phyloP scores from a whole-genome alignment of 345 rosid species.

The Cardamine occulta region DNA sequence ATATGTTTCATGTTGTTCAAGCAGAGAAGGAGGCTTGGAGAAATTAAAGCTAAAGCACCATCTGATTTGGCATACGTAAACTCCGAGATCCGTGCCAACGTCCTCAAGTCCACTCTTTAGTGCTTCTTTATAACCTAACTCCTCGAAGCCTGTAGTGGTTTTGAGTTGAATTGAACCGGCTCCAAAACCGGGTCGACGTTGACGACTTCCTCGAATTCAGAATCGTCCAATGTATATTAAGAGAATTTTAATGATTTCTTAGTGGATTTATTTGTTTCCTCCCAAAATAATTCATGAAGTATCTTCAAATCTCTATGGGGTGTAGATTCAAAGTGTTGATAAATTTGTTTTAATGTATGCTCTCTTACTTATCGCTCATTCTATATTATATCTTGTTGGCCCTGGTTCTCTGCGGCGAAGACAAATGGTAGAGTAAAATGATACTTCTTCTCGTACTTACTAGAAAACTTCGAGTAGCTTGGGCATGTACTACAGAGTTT shows the following conservation, averaged over 20 bases:
- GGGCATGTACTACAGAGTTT: neutral
- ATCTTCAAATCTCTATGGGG: neutral
- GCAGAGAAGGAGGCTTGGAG: constrained; percentile 26
- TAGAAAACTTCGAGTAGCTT: constrained; percentile 1
- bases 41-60: constrained; percentile 28
- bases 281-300: neutral
- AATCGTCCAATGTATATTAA: neutral
- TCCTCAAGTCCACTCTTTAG: constrained; percentile 45
- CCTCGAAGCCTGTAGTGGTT: constrained; percentile 35
- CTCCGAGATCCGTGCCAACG: constrained; percentile 51
- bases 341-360: neutral
- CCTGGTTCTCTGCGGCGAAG: neutral
- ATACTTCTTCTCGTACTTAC: neutral
- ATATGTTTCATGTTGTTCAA: constrained; percentile 8
- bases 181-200: neutral
- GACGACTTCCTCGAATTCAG: neutral
- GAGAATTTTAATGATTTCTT: constrained; percentile 1
- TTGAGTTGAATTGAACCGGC: constrained; percentile 2
- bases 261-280: constrained; percentile 19
- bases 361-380: neutral
- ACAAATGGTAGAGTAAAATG: too few species aligned
- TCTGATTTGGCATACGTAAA: constrained; percentile 55
- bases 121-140: constrained; percentile 52
- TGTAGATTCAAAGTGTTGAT: neutral
- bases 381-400: neutral